Base-by-base conservation (phyloP, 495 filamentous ascomycete genomes). In the Podospora anserina region DNA sequence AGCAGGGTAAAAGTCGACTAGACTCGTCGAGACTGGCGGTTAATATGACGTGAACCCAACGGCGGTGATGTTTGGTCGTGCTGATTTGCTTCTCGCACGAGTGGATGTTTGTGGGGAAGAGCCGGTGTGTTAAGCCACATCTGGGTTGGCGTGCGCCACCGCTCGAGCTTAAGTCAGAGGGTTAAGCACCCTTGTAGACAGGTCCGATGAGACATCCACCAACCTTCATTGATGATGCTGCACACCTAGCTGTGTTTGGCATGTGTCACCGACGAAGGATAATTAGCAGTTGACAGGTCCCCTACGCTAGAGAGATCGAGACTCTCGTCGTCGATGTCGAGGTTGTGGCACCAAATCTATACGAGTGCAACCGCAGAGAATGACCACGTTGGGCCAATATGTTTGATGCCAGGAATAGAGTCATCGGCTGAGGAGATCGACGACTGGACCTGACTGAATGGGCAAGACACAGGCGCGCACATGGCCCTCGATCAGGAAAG, bases 11-110 rank as follows among this genome's bases (percentile, higher is more conserved):
- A 39, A 63, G 4, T 5, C 18, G 20, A 64, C 30, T 65, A 63
- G 65, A 55, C 65, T 65, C 55, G 69, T 69, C 70, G 61, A 68
- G 70, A 32, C 69, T 66, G 44, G 26, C 61, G 72, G 49, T 71
- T 76, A 70, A 73, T 76, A 71, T 71, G 68, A 63, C 60, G 63
- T 60, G 69, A 72, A 65, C 72, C 74, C 70, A 57, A 64, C 20
- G 44, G 63, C 16, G 34, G n/a, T 57, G 71, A 75, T 75, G 66
- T 26, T 53, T 73, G 73, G 75, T 72, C 34, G 70, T 55, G 34
- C 57, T 69, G 69, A 57, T 64, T 64, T 64, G 39, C 68, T 27
- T 62, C 26, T 65, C 39, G 34, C 56, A 54, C 60, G 44, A 58
- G 61, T 69, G 61, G 69, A 65, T 71, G 55, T 58, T 26, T 58